Conservation (phyloP, 306 rosid species). For the Gastrolobium villosum region DNA sequence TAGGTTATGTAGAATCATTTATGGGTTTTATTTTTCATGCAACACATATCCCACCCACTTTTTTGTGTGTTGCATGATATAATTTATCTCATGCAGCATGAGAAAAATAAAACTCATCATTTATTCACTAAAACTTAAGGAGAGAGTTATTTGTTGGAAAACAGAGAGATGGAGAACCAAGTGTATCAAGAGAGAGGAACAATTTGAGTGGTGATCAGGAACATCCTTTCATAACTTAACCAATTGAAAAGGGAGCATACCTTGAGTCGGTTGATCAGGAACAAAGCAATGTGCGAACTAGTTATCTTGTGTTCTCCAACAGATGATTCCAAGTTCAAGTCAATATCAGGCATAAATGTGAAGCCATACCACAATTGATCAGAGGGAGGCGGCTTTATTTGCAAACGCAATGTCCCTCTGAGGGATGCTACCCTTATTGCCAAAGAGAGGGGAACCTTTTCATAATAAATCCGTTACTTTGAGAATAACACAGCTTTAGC, state of each 20-base stretch:
- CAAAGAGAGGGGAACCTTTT: constrained; percentile 87
- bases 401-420: constrained; percentile 86
- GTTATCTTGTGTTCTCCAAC: constrained; percentile 90
- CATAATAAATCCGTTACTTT: constrained; percentile 49
- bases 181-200: background rate
- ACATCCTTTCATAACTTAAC: constrained; percentile 27
- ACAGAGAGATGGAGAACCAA: background rate
- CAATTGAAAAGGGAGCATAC: constrained; percentile 57
- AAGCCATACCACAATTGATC: constrained; percentile 91
- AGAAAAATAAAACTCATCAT: no score
- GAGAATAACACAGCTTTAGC: constrained; percentile 37
- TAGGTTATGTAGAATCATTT: constrained; percentile 3
- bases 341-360: constrained; percentile 92
- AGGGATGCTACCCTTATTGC: constrained; percentile 81
- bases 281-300: constrained; percentile 69
- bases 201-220: background rate
- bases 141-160: background rate
- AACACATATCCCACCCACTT: no score
- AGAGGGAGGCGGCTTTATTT: constrained; percentile 95
- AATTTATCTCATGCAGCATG: no score
- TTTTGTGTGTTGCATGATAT: no score
- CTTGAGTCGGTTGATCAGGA: constrained; percentile 81
- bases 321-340: constrained; percentile 79
- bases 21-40: no score
- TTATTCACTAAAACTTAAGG: background rate